Conservation (phyloP, 2,329 filamentous ascomycete species). For the Apiospora sp. region DNA sequence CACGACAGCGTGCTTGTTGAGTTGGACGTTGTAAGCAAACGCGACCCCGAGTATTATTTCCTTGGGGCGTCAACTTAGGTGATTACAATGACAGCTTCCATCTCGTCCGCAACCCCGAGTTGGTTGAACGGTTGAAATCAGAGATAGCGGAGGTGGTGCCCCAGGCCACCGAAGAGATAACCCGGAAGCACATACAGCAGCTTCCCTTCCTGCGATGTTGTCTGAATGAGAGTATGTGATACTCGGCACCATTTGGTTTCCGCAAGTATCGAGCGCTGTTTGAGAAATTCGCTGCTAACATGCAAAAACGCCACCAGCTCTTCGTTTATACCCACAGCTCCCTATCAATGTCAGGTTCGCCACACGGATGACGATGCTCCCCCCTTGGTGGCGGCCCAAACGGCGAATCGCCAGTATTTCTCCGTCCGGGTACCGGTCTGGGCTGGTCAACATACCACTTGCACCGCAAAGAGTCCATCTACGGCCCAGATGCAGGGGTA, state of each 20-base stretch:
- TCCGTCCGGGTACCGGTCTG: constrained; percentile 39
- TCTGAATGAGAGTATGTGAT: constrained; percentile 33
- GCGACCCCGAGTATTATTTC: too few relatives aligned
- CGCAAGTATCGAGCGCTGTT: too few relatives aligned
- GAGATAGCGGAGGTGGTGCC: constrained; percentile 29
- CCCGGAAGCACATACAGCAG: constrained; percentile 32
- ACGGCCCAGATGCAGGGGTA: constrained; percentile 29
- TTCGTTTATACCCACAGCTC: constrained; percentile 31
- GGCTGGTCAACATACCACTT: constrained; percentile 38
- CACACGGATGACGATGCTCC: constrained; percentile 36
- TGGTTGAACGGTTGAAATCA: constrained; percentile 28
- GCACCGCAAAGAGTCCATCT: constrained; percentile 33
- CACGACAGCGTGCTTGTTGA: constrained; percentile 32
- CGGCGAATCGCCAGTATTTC: constrained; percentile 37
- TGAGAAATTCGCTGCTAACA: background rate
- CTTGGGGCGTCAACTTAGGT: too few relatives aligned
- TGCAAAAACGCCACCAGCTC: constrained; percentile 23
- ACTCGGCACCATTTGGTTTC: background rate
- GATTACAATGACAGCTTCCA: constrained; percentile 29
- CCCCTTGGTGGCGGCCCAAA: constrained; percentile 42
- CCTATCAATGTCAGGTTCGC: constrained; percentile 31
- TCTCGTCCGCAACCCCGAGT: constrained; percentile 31
- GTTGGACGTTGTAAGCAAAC: constrained; percentile 33
- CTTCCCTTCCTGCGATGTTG: constrained; percentile 33
- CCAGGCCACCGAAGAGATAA: constrained; percentile 25